Conservation (phyloP, 306 rosid genomes). For the Lathyrus oleraceus region DNA sequence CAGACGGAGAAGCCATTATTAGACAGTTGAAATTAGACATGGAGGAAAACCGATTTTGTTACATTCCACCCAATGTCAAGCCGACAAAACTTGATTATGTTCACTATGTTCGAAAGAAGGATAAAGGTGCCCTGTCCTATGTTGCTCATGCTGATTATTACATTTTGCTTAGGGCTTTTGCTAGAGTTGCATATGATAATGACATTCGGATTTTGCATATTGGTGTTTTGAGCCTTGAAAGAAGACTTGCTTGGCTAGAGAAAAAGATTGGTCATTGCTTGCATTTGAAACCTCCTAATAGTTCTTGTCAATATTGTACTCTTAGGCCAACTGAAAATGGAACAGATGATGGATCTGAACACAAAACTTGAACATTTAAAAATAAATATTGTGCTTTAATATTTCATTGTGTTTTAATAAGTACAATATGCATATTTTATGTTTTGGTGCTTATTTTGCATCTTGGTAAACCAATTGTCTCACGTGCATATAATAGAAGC, state of each 20-base stretch:
- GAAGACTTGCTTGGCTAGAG: slow-evolving; percentile 77
- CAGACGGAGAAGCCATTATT: slow-evolving; percentile 53
- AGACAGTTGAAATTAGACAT: slow-evolving; percentile 62
- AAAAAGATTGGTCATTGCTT: slow-evolving; percentile 51
- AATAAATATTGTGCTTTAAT: neutral
- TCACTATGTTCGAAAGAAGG: slow-evolving; percentile 72
- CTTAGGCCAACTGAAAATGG: slow-evolving; percentile 37
- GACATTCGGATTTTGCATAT: slow-evolving; percentile 72
- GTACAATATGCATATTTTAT: no score
- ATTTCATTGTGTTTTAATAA: no score
- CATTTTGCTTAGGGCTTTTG: slow-evolving; percentile 77
- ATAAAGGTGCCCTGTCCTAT: slow-evolving; percentile 58
- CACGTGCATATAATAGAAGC: no score
- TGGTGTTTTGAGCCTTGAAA: slow-evolving; percentile 74
- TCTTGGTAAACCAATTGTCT: no score
- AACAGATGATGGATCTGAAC: slow-evolving; percentile 34
- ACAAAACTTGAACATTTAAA: slow-evolving; percentile 39
- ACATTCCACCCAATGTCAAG: slow-evolving; percentile 62
- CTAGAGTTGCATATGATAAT: slow-evolving; percentile 68
- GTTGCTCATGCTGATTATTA: slow-evolving; percentile 91
- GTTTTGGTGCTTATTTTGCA: no score
- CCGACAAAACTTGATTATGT: slow-evolving; percentile 56
- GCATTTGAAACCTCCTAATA: slow-evolving; percentile 44
- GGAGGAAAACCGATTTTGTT: slow-evolving; percentile 81
- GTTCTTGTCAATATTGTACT: slow-evolving; percentile 67